Percentiles rank a stretch among this genome's conserved stretches.
These are phyloP conservation scores for Spencermartinsiella europaea DNA, from an alignment of 805 yeast genomes.

Conservation along the genomic window DNA sequence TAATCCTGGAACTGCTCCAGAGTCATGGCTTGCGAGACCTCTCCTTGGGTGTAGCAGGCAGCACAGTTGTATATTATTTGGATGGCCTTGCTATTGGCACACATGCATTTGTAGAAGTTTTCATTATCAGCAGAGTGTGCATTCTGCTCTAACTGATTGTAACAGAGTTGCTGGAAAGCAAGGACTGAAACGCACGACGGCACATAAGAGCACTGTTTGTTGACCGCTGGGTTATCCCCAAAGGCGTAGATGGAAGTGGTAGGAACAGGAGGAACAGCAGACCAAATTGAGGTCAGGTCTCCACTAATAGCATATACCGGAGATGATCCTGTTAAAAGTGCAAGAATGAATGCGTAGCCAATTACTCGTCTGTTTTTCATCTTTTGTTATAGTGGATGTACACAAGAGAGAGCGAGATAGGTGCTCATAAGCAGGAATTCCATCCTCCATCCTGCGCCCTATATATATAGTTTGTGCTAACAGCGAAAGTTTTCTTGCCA, in stretches of 20 bases:
- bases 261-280: background rate
- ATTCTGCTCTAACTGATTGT: background rate
- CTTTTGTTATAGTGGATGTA: too few species aligned
- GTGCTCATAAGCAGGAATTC: too few species aligned
- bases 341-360: too few species aligned
- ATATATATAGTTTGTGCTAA: too few species aligned
- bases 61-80: background rate
- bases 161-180: background rate
- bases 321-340: too few species aligned
- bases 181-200: background rate
- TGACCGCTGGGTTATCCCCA: background rate
- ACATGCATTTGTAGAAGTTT: background rate
- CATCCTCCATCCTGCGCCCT: too few species aligned
- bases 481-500: too few species aligned
- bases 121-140: background rate
- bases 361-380: too few species aligned
- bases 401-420: too few species aligned
- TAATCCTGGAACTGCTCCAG: background rate
- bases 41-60: background rate
- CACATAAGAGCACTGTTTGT: background rate
- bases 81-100: background rate
- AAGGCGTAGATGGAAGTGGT: background rate
- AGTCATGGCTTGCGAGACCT: background rate
- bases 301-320: background rate
- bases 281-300: background rate